Evolutionary conservation across 2,329 filamentous ascomycete species (phyloP).

Genomic region (Claviceps digitariae): DNA sequence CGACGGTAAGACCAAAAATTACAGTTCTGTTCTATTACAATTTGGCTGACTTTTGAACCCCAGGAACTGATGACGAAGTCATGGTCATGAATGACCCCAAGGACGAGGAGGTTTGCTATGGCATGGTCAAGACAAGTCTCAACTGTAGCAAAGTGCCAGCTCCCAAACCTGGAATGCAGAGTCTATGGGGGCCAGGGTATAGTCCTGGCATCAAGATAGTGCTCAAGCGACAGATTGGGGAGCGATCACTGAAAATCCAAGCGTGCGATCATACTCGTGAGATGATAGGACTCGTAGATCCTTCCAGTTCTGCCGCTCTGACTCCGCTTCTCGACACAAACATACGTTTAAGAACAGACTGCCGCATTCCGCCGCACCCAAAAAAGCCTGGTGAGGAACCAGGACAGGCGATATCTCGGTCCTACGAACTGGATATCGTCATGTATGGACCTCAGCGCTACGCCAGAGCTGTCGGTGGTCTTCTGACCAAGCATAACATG

Average conservation of each 20-base stretch:
- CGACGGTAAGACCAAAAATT: slow-evolving; percentile 33
- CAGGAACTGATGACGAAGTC: slow-evolving; percentile 40
- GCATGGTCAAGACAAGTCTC: slow-evolving; percentile 57
- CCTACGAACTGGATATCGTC: slow-evolving; percentile 55
- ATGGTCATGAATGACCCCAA: slow-evolving; percentile 44
- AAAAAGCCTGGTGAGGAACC: slow-evolving; percentile 49
- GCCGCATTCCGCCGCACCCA: slow-evolving; percentile 54
- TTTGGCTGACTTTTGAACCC: not conserved
- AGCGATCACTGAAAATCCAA: slow-evolving; percentile 47
- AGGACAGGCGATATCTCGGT: slow-evolving; percentile 47
- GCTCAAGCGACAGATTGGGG: slow-evolving; percentile 44
- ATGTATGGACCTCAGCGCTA: slow-evolving; percentile 64
- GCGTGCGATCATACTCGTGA: slow-evolving; percentile 58
- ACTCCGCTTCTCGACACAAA: slow-evolving; percentile 59
- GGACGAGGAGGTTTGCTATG: slow-evolving; percentile 67
- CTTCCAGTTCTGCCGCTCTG: slow-evolving; percentile 51
- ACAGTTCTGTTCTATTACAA: no score
- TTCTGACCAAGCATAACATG: slow-evolving; percentile 49
- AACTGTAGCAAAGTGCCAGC: slow-evolving; percentile 56
- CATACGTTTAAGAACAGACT: slow-evolving; percentile 54
- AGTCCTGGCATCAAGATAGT: slow-evolving; percentile 67
- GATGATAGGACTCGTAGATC: slow-evolving; percentile 66
- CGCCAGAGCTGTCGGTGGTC: slow-evolving; percentile 50
- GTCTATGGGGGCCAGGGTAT: slow-evolving; percentile 42
- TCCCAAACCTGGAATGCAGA: slow-evolving; percentile 48